A percentile compares a stretch with the other conserved stretches of the same genome.
phyloP scores from a whole-genome alignment of 768 basidiomycete genomes.

The Cystobasidium ongulense region DNA sequence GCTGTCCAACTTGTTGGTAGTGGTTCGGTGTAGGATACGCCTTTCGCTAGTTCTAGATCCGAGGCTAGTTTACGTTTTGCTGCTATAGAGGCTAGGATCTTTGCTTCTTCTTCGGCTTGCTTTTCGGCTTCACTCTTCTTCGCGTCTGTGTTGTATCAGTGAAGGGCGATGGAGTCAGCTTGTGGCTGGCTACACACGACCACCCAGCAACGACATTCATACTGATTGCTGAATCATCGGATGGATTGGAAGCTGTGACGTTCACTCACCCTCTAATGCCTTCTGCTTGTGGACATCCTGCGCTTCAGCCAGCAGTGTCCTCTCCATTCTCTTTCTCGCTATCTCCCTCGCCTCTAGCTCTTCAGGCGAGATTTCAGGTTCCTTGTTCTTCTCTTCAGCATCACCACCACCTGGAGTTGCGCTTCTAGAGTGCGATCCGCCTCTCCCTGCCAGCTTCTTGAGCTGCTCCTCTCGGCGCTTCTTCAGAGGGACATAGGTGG shows the following conservation, averaged over 20 bases:
- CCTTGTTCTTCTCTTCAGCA: background rate
- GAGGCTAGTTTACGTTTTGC: constrained; percentile 83
- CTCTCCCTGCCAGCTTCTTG: background rate
- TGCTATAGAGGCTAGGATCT: constrained; percentile 73
- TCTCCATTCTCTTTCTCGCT: constrained; percentile 61
- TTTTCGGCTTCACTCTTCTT: constrained; percentile 80
- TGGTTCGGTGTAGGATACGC: constrained; percentile 80
- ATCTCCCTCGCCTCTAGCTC: constrained; percentile 51
- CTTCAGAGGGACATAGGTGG: constrained; percentile 23
- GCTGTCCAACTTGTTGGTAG: constrained; percentile 72
- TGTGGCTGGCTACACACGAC: too few species aligned
- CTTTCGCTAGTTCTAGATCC: constrained; percentile 84
- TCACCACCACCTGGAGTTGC: background rate
- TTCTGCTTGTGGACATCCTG: constrained; percentile 84
- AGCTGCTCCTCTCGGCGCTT: constrained; percentile 31
- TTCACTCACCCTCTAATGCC: constrained; percentile 63
- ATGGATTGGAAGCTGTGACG: background rate
- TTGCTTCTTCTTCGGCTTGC: constrained; percentile 76
- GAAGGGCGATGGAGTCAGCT: background rate
- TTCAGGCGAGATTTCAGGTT: constrained; percentile 1
- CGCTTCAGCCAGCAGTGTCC: constrained; percentile 77
- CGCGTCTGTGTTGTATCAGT: constrained; percentile 53
- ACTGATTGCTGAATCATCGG: background rate
- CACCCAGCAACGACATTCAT: too few species aligned
- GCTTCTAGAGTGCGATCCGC: background rate